Evolutionary conservation across 1,284 basidiomycete species (phyloP).

Genomic region (Lentinula novae-zelandiae): DNA sequence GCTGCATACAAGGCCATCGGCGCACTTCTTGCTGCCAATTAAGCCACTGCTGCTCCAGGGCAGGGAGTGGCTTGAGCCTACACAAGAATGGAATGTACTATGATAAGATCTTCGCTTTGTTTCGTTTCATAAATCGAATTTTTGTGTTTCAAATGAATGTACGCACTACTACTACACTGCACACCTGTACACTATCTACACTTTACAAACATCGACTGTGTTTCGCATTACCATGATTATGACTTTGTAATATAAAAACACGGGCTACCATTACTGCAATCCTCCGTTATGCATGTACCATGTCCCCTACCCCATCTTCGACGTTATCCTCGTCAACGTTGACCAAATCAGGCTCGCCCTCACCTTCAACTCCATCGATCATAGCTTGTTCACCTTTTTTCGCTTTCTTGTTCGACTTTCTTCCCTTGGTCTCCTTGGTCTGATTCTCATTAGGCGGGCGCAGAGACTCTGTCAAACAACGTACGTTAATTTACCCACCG

Average conservation of each 20-base stretch:
- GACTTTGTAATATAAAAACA: too few species aligned
- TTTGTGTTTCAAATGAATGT: too few species aligned
- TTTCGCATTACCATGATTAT: too few species aligned
- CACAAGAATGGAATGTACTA: not conserved
- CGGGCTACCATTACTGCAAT: too few species aligned
- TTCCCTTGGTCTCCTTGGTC: conserved; percentile 47
- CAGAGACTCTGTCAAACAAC: conserved; percentile 36
- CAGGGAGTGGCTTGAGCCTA: not conserved
- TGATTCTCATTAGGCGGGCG: conserved; percentile 48
- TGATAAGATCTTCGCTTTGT: too few species aligned
- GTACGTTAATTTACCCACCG: not conserved
- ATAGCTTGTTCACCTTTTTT: conserved; percentile 18
- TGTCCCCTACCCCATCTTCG: not conserved
- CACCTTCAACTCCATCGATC: conserved; percentile 2
- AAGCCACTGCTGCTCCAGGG: not conserved
- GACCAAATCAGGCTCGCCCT: not conserved
- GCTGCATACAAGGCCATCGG: not conserved
- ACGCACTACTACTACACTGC: too few species aligned
- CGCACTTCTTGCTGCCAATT: not conserved
- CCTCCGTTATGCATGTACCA: too few species aligned
- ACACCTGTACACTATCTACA: too few species aligned
- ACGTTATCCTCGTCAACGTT: not conserved
- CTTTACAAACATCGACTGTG: too few species aligned
- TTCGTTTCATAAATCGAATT: too few species aligned
- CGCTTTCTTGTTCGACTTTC: conserved; percentile 43